Evolutionary conservation across 1,284 basidiomycete genomes (phyloP), one percentile per base, ranked within the genome.

Genomic region (Cutaneotrichosporon sp.): DNA sequence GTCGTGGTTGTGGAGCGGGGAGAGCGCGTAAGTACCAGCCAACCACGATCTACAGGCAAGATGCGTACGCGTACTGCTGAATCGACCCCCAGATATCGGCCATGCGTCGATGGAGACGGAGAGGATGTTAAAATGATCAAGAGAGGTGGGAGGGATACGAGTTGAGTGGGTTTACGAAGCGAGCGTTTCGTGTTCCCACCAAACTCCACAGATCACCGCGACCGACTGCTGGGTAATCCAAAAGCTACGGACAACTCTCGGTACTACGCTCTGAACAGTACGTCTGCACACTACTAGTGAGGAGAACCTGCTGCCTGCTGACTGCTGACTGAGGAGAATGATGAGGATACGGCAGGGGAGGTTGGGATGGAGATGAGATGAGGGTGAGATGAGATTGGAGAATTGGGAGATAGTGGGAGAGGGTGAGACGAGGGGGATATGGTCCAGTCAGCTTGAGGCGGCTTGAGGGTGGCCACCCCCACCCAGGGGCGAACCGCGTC

Each of bases 41-140:
- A 25, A 20, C 17, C 42, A 44, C 42, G 27, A 16, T 26, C 45
- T 25, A 35, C 16, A 34, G 5, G n/a, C 31, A 20, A 20, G 52
- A 54, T 59, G 57, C 57, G 50, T 59, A 59, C 57, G 57, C 57
- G 57, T 59, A 55, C 48, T 55, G 26, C 39, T 38, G 19, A 3
- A 57, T 33, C 33, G 17, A 5, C 17, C 12, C 33, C 42, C 44
- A 49, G 24, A 47, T 37, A 24, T 6, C 11, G 47, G 52, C 51
- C 51, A 52, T 57, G 46, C 34, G 53, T 44, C 31, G 42, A 34
- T 38, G 29, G 26, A n/a, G 11, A 17, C 9, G 27, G 11, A 26
- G 42, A 20, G 29, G 29, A 29, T 6, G 12, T 29, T 12, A 29
- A 29, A 29, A 12, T n/a, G n/a, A n/a, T n/a, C n/a, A n/a, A n/a